Base-by-base conservation (phyloP, 2,329 filamentous ascomycete genomes). In the Colletotrichum sp. region DNA sequence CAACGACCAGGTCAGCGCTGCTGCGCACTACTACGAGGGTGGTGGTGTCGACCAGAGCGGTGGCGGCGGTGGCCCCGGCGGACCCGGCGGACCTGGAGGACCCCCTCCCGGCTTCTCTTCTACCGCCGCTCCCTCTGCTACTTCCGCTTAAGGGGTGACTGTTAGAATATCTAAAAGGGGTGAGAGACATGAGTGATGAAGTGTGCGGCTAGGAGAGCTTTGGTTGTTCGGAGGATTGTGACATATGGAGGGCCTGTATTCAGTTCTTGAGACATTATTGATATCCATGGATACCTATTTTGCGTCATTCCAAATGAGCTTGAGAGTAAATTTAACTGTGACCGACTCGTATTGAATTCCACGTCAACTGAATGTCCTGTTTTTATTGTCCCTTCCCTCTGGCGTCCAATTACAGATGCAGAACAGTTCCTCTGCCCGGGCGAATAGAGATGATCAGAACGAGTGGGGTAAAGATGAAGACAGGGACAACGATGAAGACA, bases 1-100 rank as follows among this genome's bases (percentile, higher is more conserved):
- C 60, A 72, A 63, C 63, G 72, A 72, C 63, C 77, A 75, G 8
- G 72, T 74, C 60, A 39, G 49, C n/a, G 65, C 74, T 9, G 74
- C 74, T 4, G 74, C 74, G 5, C 74, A 76, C 57, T 76, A 70
- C 24, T 26, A 76, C 60, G 74, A 76, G 71, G 74, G 65, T 7
- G 71, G 74, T 16, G 74, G 74, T 12, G 74, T 75, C 39, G 74
- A 73, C 59, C 65, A 65, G 71, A 70, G 66, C 52, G 21, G 59
- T 36, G 74, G 74, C 7, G 68, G 74, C 24, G 74, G 65, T 7
- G 18, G 36, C 36, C 74, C 71, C 7, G 72, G 72, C 16, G 68
- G 60, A 16, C 52, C 60, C 9, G 59, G 67, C 9, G 62, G 62
- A 21, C 62, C 62, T 39, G 71, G 71, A 15, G 67, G 67, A 30